Evolutionary conservation across 2,329 filamentous ascomycete genomes (phyloP).

Genomic region (Verruconis gallopava): DNA sequence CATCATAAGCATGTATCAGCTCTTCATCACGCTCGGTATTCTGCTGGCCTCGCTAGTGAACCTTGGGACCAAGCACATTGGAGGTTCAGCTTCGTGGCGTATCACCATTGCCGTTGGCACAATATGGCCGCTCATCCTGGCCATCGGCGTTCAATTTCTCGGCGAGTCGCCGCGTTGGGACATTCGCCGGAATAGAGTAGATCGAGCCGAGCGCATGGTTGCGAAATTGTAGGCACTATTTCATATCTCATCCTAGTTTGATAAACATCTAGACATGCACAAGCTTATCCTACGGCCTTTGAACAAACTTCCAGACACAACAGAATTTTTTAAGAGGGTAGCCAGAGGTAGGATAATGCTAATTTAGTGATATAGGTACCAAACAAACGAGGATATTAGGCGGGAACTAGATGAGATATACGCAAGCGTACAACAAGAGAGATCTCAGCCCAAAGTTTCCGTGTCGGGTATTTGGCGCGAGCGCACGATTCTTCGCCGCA

Average conservation of each 20-base stretch:
- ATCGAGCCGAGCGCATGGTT: neutral
- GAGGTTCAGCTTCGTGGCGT: conserved; percentile 42
- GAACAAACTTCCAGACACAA: too few species aligned
- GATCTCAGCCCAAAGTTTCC: neutral
- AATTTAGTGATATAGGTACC: too few species aligned
- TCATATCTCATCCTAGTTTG: too few species aligned
- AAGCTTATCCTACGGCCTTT: too few species aligned
- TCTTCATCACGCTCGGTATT: conserved; percentile 58
- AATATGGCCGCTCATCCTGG: conserved; percentile 42
- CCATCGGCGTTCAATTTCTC: conserved; percentile 40
- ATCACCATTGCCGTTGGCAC: conserved; percentile 50
- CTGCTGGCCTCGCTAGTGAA: conserved; percentile 40
- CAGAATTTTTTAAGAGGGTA: too few species aligned
- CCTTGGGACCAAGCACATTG: conserved; percentile 42
- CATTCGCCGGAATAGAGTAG: neutral
- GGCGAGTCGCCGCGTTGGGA: conserved; percentile 26
- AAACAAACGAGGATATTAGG: neutral
- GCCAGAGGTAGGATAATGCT: too few species aligned
- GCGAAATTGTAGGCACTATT: too few species aligned
- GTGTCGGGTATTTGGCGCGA: conserved; percentile 39
- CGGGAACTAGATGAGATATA: neutral
- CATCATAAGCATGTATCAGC: conserved; percentile 51
- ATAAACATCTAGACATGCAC: too few species aligned
- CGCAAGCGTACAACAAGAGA: neutral
- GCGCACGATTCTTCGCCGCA: conserved; percentile 40